A percentile compares a stretch with the other conserved stretches of the same genome.
phyloP scores from a whole-genome alignment of 2,329 filamentous ascomycete genomes.

The Chalaropsis ovoidea region DNA sequence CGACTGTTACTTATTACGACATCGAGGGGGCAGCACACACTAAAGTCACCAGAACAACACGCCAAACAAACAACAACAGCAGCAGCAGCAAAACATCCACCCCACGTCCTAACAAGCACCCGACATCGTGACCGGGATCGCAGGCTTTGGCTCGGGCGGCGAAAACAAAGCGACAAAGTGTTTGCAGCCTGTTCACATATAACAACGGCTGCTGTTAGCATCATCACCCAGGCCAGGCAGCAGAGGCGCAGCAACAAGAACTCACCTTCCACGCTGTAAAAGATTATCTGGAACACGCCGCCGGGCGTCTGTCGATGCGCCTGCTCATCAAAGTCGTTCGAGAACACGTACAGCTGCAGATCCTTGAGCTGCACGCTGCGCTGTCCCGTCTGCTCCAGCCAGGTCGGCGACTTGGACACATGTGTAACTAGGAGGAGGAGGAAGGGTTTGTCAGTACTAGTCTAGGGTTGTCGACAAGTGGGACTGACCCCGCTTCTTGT shows the following conservation, averaged over 20 bases:
- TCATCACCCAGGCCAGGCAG: background rate
- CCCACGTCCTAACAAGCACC: background rate
- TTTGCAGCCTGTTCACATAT: background rate
- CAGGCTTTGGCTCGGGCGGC: background rate
- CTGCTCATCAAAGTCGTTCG: constrained; percentile 44
- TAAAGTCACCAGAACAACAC: background rate
- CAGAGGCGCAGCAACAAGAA: background rate
- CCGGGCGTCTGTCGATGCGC: constrained; percentile 41
- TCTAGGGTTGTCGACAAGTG: background rate
- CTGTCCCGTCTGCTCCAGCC: constrained; percentile 42
- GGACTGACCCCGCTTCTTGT: background rate
- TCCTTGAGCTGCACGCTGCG: constrained; percentile 44
- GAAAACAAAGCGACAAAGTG: constrained; percentile 2
- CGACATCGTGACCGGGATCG: background rate
- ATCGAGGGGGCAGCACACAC: background rate
- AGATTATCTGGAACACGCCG: constrained; percentile 44
- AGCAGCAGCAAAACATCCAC: background rate
- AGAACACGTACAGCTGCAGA: constrained; percentile 50
- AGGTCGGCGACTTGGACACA: constrained; percentile 40
- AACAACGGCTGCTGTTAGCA: background rate
- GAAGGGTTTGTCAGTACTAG: background rate
- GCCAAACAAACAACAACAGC: background rate
- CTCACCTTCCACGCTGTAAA: constrained; percentile 37
- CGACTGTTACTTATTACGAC: background rate
- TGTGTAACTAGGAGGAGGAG: constrained; percentile 39